Conservation (phyloP, 2,329 filamentous ascomycete genomes). For the Fusarium palustre region DNA sequence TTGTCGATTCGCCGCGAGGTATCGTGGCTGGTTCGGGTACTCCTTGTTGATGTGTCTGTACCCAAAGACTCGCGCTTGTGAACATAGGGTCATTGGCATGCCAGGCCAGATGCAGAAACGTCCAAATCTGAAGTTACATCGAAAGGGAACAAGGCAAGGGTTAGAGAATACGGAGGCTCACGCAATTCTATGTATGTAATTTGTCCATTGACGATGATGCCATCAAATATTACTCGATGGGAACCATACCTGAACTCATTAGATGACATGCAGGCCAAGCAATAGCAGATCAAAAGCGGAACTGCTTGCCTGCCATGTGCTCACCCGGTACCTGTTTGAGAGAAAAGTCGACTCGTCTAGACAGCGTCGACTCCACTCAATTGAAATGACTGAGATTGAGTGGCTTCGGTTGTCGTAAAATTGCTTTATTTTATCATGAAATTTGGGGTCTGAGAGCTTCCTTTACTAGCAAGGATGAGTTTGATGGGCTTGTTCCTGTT, state of each 20-base stretch:
- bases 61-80: background rate
- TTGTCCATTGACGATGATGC: slow-evolving; percentile 11
- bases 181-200: background rate
- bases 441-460: slow-evolving; percentile 28
- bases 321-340: slow-evolving; percentile 28
- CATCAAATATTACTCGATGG: background rate
- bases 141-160: background rate
- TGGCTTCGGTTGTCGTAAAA: slow-evolving; percentile 39
- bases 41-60: background rate
- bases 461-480: slow-evolving; percentile 30
- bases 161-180: background rate
- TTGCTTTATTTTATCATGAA: slow-evolving; percentile 46
- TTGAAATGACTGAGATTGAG: slow-evolving; percentile 11
- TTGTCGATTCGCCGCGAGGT: background rate
- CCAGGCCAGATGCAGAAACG: background rate
- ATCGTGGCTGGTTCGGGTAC: slow-evolving; percentile 6
- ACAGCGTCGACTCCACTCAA: slow-evolving; percentile 31
- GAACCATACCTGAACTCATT: background rate
- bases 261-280: slow-evolving; percentile 18
- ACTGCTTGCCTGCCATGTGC: slow-evolving; percentile 45
- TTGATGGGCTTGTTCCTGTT: slow-evolving; percentile 1
- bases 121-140: background rate
- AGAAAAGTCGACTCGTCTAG: slow-evolving; percentile 14
- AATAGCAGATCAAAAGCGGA: slow-evolving; percentile 33
- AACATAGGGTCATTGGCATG: background rate